Percentiles rank a stretch among this genome's conserved stretches.
Evolutionary conservation across 2,329 filamentous ascomycete species (phyloP).

Genomic region (Diaporthe sp.): DNA sequence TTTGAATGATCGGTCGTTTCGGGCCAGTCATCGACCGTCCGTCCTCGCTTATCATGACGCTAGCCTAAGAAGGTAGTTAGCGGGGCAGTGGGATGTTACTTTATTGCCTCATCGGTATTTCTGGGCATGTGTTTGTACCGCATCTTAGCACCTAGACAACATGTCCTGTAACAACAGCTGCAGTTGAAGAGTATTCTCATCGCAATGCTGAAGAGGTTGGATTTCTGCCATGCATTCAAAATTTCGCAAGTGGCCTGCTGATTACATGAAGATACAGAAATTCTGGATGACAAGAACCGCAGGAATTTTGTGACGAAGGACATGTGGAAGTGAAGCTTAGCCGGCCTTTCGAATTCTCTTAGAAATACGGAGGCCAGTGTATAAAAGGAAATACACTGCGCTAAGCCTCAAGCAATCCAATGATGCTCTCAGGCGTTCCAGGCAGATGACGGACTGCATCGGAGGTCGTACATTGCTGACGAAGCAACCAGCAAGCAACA

Average conservation of each 20-base stretch:
- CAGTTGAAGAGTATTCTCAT: too few species aligned
- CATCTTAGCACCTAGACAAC: background rate
- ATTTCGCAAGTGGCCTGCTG: background rate
- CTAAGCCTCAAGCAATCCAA: background rate
- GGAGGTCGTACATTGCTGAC: background rate
- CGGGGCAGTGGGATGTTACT: background rate
- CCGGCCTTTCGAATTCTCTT: background rate
- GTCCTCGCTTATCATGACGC: background rate
- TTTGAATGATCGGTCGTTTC: background rate
- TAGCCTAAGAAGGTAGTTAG: background rate
- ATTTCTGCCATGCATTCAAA: too few species aligned
- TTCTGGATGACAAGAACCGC: background rate
- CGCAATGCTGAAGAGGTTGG: too few species aligned
- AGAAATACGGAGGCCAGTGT: background rate
- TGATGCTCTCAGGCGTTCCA: background rate
- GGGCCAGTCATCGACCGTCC: background rate
- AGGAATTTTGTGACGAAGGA: too few species aligned
- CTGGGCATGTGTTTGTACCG: background rate
- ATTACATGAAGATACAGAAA: background rate
- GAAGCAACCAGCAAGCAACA: background rate
- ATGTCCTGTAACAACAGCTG: too few species aligned
- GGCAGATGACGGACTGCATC: background rate
- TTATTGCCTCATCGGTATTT: background rate
- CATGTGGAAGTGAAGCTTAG: background rate
- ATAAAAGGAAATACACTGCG: background rate